Evolutionary conservation across 306 rosid species (phyloP).

Genomic region (Ammopiptanthus mongolicus): DNA sequence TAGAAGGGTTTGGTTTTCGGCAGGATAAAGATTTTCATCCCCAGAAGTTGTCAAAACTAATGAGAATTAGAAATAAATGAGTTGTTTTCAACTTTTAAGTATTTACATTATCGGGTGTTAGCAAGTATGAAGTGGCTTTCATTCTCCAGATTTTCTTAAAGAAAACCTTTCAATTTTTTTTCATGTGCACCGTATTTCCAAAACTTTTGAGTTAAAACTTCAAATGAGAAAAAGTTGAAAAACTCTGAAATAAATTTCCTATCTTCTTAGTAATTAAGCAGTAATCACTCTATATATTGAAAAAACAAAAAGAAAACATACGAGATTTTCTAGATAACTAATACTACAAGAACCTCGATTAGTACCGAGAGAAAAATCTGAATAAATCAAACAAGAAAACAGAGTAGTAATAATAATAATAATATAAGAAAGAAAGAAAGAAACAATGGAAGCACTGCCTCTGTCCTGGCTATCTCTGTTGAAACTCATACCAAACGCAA

Average conservation of each 20-base stretch:
- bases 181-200: not conserved
- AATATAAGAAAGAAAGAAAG: not conserved
- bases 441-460: conserved; percentile 69
- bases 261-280: not conserved
- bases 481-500: conserved; percentile 16
- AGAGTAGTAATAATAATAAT: not conserved
- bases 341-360: not conserved
- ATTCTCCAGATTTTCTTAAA: too few species aligned
- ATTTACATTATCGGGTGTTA: too few species aligned
- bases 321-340: conserved; percentile 5
- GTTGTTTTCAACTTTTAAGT: too few species aligned
- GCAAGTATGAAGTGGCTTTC: too few species aligned
- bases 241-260: not conserved
- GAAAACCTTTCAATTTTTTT: not conserved
- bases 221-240: not conserved
- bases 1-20: too few species aligned
- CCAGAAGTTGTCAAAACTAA: too few species aligned
- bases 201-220: not conserved
- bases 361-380: not conserved
- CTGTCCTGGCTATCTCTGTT: conserved; percentile 47
- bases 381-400: conserved; percentile 4
- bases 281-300: not conserved
- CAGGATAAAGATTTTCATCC: too few species aligned
- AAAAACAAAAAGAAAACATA: not conserved
- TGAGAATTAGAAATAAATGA: too few species aligned